A percentile compares a stretch with the other conserved stretches of the same genome.
Evolutionary conservation across 2,329 filamentous ascomycete genomes (phyloP).

Genomic region (Verticillium zaregamsianum): DNA sequence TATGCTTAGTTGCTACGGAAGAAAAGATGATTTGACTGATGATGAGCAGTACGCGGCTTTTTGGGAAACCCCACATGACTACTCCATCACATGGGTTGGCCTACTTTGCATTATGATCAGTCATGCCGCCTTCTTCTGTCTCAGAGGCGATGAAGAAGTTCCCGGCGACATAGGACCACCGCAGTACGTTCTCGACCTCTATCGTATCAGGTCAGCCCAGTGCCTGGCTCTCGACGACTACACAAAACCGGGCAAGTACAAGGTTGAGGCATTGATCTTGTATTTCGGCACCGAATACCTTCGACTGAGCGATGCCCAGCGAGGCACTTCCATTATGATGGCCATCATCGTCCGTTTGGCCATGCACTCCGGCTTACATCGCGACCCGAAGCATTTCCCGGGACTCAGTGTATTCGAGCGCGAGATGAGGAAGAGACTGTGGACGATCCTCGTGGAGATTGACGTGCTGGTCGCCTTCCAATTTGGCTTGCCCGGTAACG

Average conservation of each 20-base stretch:
- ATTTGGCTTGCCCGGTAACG: constrained; percentile 40
- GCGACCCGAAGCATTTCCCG: constrained; percentile 37
- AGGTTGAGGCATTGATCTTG: constrained; percentile 7
- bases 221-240: constrained; percentile 25
- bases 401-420: constrained; percentile 32
- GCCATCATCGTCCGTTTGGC: constrained; percentile 28
- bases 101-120: constrained; percentile 27
- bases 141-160: constrained; percentile 14
- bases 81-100: constrained; percentile 21
- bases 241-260: constrained; percentile 15
- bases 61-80: constrained; percentile 18
- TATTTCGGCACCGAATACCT: constrained; percentile 10
- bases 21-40: constrained; percentile 4
- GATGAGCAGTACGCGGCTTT: constrained; percentile 20
- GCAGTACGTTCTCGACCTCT: constrained; percentile 15
- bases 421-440: constrained; percentile 41
- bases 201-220: constrained; percentile 19
- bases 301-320: constrained; percentile 1
- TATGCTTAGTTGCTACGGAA: not conserved
- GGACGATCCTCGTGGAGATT: constrained; percentile 33
- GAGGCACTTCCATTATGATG: constrained; percentile 21
- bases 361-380: constrained; percentile 38
- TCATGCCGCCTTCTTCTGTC: constrained; percentile 20
- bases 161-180: constrained; percentile 15
- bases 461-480: constrained; percentile 40